Percentiles rank a stretch among this genome's conserved stretches.
These are phyloP conservation scores for Gyromitra esculenta DNA, from an alignment of 2,329 filamentous ascomycete species.

Conservation along the genomic window DNA sequence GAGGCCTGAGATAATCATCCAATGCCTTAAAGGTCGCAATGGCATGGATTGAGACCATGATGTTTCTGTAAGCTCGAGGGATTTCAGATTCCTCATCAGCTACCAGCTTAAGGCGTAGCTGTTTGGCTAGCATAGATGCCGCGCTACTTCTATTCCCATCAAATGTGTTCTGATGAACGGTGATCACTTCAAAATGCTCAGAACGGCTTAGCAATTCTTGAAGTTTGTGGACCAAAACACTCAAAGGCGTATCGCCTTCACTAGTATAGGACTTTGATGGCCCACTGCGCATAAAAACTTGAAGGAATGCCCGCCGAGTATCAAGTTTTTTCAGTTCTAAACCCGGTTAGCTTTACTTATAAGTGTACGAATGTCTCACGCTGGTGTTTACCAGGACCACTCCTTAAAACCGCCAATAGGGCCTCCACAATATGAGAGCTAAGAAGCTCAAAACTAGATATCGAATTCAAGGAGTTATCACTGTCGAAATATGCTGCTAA, in stretches of 20 bases:
- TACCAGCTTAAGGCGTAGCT: constrained; percentile 86
- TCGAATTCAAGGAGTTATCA: constrained; percentile 63
- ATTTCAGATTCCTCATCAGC: constrained; percentile 93
- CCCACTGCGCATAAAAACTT: constrained; percentile 84
- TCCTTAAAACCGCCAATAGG: constrained; percentile 82
- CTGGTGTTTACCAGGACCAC: constrained; percentile 65
- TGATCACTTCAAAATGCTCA: constrained; percentile 97
- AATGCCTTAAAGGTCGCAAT: constrained; percentile 97
- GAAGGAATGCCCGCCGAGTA: constrained; percentile 83
- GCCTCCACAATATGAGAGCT: constrained; percentile 89
- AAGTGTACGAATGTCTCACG: not conserved
- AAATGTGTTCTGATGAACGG: constrained; percentile 89
- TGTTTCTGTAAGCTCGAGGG: constrained; percentile 84
- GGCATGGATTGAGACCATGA: constrained; percentile 98
- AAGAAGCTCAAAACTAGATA: constrained; percentile 93
- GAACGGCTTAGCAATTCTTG: constrained; percentile 95
- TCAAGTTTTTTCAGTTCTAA: constrained; percentile 61
- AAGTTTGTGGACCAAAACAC: constrained; percentile 88
- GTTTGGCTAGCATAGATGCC: constrained; percentile 94
- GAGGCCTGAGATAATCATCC: constrained; percentile 92
- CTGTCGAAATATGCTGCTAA: constrained; percentile 87
- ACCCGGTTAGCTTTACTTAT: constrained; percentile 29
- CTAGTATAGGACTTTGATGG: constrained; percentile 61
- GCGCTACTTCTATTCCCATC: constrained; percentile 91
- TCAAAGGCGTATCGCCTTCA: constrained; percentile 76